A percentile compares a stretch with the other conserved stretches of the same genome.
phyloP scores from a whole-genome alignment of 2,329 filamentous ascomycete genomes.

The Cercospora citrullina region DNA sequence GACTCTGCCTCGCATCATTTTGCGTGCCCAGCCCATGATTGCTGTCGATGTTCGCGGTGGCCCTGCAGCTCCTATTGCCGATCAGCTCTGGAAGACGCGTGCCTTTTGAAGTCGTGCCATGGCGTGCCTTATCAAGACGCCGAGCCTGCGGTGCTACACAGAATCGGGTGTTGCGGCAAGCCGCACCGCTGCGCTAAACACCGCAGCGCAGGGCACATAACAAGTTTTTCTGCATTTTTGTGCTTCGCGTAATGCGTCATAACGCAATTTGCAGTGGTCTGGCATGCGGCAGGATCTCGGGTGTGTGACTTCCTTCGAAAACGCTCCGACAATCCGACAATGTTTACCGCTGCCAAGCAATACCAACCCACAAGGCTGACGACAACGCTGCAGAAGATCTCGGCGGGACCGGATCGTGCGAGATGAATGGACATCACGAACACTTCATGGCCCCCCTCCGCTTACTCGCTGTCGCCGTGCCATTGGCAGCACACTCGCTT shows the following conservation, averaged over 20 bases:
- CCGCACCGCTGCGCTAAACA: background rate
- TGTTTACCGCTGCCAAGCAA: conserved; percentile 3
- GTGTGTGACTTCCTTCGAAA: background rate
- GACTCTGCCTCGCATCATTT: conserved; percentile 5
- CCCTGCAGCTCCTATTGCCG: background rate
- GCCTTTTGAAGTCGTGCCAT: conserved; percentile 1
- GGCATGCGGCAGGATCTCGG: conserved; percentile 1
- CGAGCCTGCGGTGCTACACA: background rate
- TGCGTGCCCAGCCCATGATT: conserved; percentile 5
- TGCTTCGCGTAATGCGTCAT: background rate
- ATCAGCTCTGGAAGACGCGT: background rate
- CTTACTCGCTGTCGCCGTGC: background rate
- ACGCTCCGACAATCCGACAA: conserved; percentile 2
- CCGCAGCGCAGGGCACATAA: background rate
- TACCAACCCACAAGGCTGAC: conserved; percentile 6
- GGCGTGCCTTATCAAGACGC: conserved; percentile 1
- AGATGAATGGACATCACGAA: background rate
- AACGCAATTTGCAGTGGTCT: conserved; percentile 2
- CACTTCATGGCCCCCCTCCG: background rate
- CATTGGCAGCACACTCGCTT: background rate
- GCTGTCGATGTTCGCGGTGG: background rate
- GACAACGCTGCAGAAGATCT: conserved; percentile 7
- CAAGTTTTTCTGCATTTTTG: background rate
- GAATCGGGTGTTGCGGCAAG: conserved; percentile 1
- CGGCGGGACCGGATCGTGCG: background rate